Evolutionary conservation across 768 basidiomycete species (phyloP).

Genomic region (Lentinula raphanica): DNA sequence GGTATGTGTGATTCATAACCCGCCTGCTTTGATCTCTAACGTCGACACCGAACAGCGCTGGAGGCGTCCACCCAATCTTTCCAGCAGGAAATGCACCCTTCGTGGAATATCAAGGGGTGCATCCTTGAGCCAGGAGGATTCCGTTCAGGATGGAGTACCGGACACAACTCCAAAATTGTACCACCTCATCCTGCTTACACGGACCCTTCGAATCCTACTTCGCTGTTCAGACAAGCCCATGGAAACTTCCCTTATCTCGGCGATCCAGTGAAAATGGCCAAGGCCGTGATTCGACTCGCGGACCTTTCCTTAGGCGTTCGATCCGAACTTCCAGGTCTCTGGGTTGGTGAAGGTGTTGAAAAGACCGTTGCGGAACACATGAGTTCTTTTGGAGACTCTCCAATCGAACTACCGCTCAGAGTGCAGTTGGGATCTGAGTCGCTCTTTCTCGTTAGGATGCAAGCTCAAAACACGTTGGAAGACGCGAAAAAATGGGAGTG

Average conservation of each 20-base stretch:
- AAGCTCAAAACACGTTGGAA: conserved; percentile 5
- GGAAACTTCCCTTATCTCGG: conserved; percentile 11
- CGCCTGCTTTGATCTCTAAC: background rate
- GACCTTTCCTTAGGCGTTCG: conserved; percentile 4
- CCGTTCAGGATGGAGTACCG: conserved; percentile 17
- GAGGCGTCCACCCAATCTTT: conserved; percentile 30
- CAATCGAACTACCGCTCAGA: conserved; percentile 17
- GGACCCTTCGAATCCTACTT: conserved; percentile 10
- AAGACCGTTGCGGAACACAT: background rate
- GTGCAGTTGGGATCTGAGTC: conserved; percentile 20
- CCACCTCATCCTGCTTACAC: conserved; percentile 20
- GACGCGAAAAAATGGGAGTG: conserved; percentile 2
- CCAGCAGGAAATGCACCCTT: conserved; percentile 29
- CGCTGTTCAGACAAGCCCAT: conserved; percentile 4
- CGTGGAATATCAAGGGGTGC: conserved; percentile 33
- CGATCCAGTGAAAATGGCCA: conserved; percentile 14
- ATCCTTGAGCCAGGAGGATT: conserved; percentile 21
- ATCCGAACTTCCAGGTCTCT: background rate
- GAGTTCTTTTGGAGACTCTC: background rate
- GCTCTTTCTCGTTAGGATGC: conserved; percentile 12
- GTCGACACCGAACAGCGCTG: conserved; percentile 18
- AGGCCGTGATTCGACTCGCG: conserved; percentile 12
- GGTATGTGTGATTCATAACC: conserved; percentile 20
- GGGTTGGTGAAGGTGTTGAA: background rate
- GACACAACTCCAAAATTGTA: conserved; percentile 10